Evolutionary conservation across 176 grass and related monocot genomes (phyloP).

Genomic region (Musa itinerans): DNA sequence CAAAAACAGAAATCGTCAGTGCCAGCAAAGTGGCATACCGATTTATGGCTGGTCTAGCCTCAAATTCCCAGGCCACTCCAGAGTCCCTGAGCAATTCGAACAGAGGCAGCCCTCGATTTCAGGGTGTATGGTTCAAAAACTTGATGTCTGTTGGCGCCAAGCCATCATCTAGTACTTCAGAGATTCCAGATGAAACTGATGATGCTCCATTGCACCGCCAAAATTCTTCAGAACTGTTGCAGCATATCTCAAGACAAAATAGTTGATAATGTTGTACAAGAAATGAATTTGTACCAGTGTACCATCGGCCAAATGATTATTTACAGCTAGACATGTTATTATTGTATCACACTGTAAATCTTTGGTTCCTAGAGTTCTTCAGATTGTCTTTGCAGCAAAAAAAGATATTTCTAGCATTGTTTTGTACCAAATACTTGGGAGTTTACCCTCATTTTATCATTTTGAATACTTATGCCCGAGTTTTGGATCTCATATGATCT

Average conservation of each 20-base stretch:
- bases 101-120: slow-evolving; percentile 42
- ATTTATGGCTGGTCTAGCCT: slow-evolving; percentile 87
- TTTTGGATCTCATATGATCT: too few relatives aligned
- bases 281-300: slow-evolving; percentile 32
- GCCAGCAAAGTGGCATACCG: slow-evolving; percentile 85
- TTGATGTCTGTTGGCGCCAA: slow-evolving; percentile 52
- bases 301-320: slow-evolving; percentile 20
- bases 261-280: slow-evolving; percentile 14
- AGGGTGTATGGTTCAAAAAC: slow-evolving; percentile 82
- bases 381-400: not conserved
- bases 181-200: slow-evolving; percentile 27
- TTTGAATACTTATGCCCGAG: too few relatives aligned
- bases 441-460: too few relatives aligned
- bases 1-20: slow-evolving; percentile 88
- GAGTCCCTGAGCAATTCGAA: slow-evolving; percentile 48
- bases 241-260: slow-evolving; percentile 18
- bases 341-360: slow-evolving; percentile 10
- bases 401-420: not conserved
- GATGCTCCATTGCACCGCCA: slow-evolving; percentile 30
- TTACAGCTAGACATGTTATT: slow-evolving; percentile 16
- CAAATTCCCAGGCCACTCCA: slow-evolving; percentile 49
- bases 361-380: not conserved
- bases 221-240: slow-evolving; percentile 34
- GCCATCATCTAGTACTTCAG: slow-evolving; percentile 53
- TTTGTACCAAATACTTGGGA: not conserved